These are phyloP conservation scores for grape (Vitis vinifera) DNA, from an alignment of 164 flowering plant species.

Conservation along the genomic window DNA sequence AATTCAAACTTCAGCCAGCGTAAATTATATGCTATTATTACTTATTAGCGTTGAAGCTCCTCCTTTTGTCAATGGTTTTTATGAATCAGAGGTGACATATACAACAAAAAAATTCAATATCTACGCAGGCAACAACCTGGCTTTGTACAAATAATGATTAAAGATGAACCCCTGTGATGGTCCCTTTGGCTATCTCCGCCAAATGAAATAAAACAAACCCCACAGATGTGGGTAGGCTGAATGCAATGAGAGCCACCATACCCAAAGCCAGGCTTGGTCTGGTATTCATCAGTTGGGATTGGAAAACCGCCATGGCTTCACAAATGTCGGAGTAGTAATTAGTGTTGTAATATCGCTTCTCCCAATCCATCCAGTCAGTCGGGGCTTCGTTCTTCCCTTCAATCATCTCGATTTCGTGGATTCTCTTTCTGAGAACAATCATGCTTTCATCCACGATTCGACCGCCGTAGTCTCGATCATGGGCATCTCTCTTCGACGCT, in stretches of 20 bases:
- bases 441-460: constrained; percentile 22
- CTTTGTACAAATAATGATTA: no score
- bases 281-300: constrained; percentile 16
- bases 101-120: no score
- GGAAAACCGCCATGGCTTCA: constrained; percentile 21
- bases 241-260: background rate
- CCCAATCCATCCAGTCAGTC: constrained; percentile 30
- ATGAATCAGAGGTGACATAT: no score
- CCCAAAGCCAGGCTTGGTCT: constrained; percentile 27
- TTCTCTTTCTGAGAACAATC: constrained; percentile 25
- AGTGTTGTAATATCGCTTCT: constrained; percentile 14
- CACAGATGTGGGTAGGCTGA: constrained; percentile 18
- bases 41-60: no score
- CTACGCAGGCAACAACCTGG: no score
- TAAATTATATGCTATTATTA: no score
- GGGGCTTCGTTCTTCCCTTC: constrained; percentile 16
- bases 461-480: constrained; percentile 1
- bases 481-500: background rate
- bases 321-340: constrained; percentile 15
- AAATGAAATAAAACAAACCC: background rate
- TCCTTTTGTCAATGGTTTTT: no score
- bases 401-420: constrained; percentile 21
- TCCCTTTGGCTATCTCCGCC: background rate
- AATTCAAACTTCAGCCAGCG: no score
- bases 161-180: no score